phyloP scores from a whole-genome alignment of 192 early-diverging fungal genomes.

The Podila horticola region DNA sequence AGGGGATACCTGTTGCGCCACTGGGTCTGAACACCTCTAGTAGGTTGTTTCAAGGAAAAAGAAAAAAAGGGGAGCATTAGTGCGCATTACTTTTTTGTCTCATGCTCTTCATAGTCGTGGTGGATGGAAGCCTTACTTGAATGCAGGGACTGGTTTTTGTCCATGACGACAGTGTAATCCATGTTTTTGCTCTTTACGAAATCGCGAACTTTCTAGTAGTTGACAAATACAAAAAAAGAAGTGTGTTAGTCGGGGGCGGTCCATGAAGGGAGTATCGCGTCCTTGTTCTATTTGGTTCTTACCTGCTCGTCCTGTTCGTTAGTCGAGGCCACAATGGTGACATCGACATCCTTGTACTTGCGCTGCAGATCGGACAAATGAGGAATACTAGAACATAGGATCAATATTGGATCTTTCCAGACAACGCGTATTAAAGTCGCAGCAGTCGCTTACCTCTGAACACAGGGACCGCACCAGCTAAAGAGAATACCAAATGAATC shows the following conservation, averaged over 20 bases:
- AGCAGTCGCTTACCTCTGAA: conserved; percentile 22
- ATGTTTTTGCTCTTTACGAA: conserved; percentile 60
- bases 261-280: background rate
- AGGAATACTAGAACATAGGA: conserved; percentile 48
- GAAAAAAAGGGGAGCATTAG: conserved; percentile 7
- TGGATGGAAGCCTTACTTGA: conserved; percentile 8
- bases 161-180: conserved; percentile 67
- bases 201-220: conserved; percentile 53
- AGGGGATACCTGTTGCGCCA: conserved; percentile 63
- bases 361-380: conserved; percentile 57
- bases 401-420: background rate
- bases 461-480: conserved; percentile 48
- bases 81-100: background rate
- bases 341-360: conserved; percentile 58
- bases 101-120: background rate
- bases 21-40: conserved; percentile 55
- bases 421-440: background rate
- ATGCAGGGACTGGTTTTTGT: conserved; percentile 41
- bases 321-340: conserved; percentile 62
- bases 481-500: background rate
- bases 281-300: background rate
- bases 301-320: conserved; percentile 60
- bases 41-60: background rate
- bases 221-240: too few relatives aligned
- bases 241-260: background rate